Evolutionary conservation across 768 basidiomycete genomes (phyloP).

Genomic region (Psilocybe azurescens): DNA sequence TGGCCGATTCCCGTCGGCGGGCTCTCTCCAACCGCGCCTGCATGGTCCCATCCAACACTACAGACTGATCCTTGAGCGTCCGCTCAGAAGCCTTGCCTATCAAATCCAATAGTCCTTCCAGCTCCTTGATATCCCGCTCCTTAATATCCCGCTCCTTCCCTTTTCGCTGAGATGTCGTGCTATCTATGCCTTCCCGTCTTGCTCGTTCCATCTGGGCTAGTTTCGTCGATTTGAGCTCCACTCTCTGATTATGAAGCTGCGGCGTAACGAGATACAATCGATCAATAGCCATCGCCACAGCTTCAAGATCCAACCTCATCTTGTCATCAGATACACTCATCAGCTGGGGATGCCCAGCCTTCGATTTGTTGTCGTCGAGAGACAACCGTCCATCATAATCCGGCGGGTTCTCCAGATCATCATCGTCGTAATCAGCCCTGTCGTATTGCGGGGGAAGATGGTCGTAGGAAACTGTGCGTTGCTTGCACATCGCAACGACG

Average conservation of each 20-base stretch:
- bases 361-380: constrained; percentile 41
- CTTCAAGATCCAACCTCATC: constrained; percentile 85
- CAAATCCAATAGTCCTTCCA: constrained; percentile 75
- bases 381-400: constrained; percentile 56
- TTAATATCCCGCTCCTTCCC: constrained; percentile 51
- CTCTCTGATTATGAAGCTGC: constrained; percentile 90
- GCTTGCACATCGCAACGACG: constrained; percentile 69
- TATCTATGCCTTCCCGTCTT: constrained; percentile 24
- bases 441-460: constrained; percentile 57
- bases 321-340: constrained; percentile 64
- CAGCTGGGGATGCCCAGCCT: constrained; percentile 28
- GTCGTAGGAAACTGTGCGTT: constrained; percentile 49
- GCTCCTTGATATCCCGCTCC: constrained; percentile 55
- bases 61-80: constrained; percentile 72
- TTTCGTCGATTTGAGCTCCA: constrained; percentile 81
- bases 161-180: constrained; percentile 24
- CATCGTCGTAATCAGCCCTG: constrained; percentile 56
- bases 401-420: constrained; percentile 51
- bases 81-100: constrained; percentile 74
- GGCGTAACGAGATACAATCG: constrained; percentile 85
- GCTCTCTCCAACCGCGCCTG: constrained; percentile 58
- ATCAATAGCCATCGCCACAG: constrained; percentile 88
- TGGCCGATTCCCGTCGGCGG: constrained; percentile 61
- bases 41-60: constrained; percentile 67
- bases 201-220: constrained; percentile 78